Percentiles rank a stretch among this genome's conserved stretches.
phyloP scores from a whole-genome alignment of 306 rosid species.

The Bauhinia variegata region DNA sequence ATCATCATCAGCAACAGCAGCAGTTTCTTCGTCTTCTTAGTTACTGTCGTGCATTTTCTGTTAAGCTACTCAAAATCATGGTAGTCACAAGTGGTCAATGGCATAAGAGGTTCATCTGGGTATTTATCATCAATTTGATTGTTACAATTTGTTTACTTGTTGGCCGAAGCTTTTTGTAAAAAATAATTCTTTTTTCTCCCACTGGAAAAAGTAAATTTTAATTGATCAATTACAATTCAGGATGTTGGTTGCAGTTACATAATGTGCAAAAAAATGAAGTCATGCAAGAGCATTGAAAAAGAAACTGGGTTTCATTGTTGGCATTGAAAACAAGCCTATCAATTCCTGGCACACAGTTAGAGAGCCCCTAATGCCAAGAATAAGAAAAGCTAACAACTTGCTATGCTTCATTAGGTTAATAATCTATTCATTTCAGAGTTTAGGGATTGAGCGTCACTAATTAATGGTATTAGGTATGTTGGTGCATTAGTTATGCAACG shows the following conservation, averaged over 20 bases:
- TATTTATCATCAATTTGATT: constrained; percentile 52
- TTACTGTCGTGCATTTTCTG: neutral
- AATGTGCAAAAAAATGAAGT: neutral
- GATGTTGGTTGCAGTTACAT: neutral
- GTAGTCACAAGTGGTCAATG: constrained; percentile 35
- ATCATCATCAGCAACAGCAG: constrained; percentile 30
- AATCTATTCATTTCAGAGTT: constrained; percentile 2
- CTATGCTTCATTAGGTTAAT: neutral
- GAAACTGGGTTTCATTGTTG: neutral
- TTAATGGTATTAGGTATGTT: neutral
- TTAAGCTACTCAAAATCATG: constrained; percentile 28
- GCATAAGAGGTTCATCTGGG: constrained; percentile 34
- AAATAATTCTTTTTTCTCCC: constrained; percentile 56
- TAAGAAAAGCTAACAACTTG: too few relatives aligned
- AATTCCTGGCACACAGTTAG: neutral
- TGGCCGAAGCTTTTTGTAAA: constrained; percentile 52
- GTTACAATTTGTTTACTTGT: constrained; percentile 38
- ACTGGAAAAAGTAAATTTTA: constrained; percentile 41
- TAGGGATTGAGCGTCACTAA: neutral
- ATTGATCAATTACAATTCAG: constrained; percentile 40
- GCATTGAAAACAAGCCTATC: neutral
- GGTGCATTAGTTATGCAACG: constrained; percentile 31
- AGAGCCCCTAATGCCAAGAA: too few relatives aligned
- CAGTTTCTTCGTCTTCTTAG: constrained; percentile 39
- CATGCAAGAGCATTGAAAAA: neutral